These are phyloP conservation scores for maize (Zea mays) DNA, from an alignment of 176 grass and related monocot species.

Conservation along the genomic window Zm-B73-REFERENCE-NAM-5.0 NC_050103.1:165883001-165883500, in stretches of 20 bases:
- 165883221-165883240: slow-evolving; percentile 60
- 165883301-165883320: background rate
- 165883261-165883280: background rate
- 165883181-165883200: slow-evolving; percentile 54
- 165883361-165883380: too few relatives aligned
- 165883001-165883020: slow-evolving; percentile 81
- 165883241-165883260: slow-evolving; percentile 61
- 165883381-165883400: too few relatives aligned
- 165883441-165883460: too few relatives aligned
- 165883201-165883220: slow-evolving; percentile 88
- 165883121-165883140: background rate
- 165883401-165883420: too few relatives aligned
- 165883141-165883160: background rate
- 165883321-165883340: too few relatives aligned
- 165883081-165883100: slow-evolving; percentile 63
- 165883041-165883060: slow-evolving; percentile 73
- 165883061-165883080: slow-evolving; percentile 65
- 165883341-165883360: too few relatives aligned
- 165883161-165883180: slow-evolving; percentile 83
- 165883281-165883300: background rate
- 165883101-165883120: background rate
- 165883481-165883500: too few relatives aligned
- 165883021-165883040: slow-evolving; percentile 43
- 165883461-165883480: too few relatives aligned
- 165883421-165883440: too few relatives aligned